Evolutionary conservation across 208 protist species (phyloP), one percentile per base, ranked within the genome.

Genomic region (Crithidia bombi): DNA sequence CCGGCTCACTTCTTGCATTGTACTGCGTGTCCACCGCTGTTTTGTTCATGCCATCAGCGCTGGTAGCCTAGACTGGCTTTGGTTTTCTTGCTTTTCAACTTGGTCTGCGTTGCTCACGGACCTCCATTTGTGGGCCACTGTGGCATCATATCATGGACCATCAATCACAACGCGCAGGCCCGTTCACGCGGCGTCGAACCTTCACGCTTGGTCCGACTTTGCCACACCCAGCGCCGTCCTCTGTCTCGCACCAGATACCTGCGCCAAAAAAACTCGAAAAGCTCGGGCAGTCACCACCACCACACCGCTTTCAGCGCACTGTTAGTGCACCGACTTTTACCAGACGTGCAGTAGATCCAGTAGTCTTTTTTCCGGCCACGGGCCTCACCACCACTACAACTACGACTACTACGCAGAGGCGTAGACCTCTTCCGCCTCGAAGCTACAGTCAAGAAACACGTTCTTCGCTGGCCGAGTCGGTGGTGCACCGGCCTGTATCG

Each of bases 251-350:
- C 4, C 30, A 58, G 28, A 1, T 33, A 2, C 2, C 7, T 12
- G 21, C 41, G 2, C 23, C 36, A 11, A 12, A 36, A 36, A n/a
- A 5, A 26, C 39, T 5, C 25, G 39, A 21, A 17, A 4, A n/a
- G n/a, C n/a, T n/a, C n/a, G n/a, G n/a, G n/a, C n/a, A n/a, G n/a
- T n/a, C 23, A 44, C 1, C 6, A 14, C 21, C 17, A 38, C 32
- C 30, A 12, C 35, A 17, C 4, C 33, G 30, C 2, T 26, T 56
- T n/a, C 32, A 55, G 33, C 61, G 61, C 33, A 66, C 61, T 0
- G 32, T 43, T 25, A 65, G 67, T 26, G 56, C 52, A 23, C 55
- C 67, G 19, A 19, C 26, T 12, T 73, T 65, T n/a, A 52, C 55
- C 23, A 44, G 35, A n/a, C 67, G 52, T 17, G n/a, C 28, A 3